phyloP scores from a whole-genome alignment of 768 basidiomycete species.

The Leccinum truebloodii region DNA sequence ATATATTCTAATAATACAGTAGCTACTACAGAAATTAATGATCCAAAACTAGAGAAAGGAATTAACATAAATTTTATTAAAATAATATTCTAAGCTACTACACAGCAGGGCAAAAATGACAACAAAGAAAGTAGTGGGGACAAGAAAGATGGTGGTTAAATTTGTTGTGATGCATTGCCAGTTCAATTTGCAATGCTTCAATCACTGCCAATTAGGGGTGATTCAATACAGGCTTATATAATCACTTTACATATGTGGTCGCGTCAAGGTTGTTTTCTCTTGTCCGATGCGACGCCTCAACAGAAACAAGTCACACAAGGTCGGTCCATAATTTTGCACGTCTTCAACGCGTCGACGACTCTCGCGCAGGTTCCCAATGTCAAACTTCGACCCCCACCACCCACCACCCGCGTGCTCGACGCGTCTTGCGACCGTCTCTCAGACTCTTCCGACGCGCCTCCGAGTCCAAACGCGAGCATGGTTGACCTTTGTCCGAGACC shows the following conservation, averaged over 20 bases:
- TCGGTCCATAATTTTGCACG: slow-evolving; percentile 15
- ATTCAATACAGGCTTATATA: neutral
- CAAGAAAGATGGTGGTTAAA: no score
- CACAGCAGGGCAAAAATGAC: no score
- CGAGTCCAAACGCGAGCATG: slow-evolving; percentile 45
- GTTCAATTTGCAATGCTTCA: no score
- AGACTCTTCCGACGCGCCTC: slow-evolving; percentile 49
- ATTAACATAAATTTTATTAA: no score
- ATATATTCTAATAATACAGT: no score
- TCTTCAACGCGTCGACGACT: neutral
- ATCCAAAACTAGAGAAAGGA: no score
- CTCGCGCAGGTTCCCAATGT: slow-evolving; percentile 74
- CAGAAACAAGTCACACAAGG: slow-evolving; percentile 59
- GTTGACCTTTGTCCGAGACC: slow-evolving; percentile 62
- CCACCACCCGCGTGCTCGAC: slow-evolving; percentile 27
- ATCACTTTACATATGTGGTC: neutral
- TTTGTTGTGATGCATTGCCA: no score
- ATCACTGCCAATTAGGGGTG: no score
- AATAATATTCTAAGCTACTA: no score
- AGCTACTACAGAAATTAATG: no score
- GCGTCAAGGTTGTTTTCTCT: neutral
- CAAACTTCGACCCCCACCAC: slow-evolving; percentile 68
- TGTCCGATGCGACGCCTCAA: slow-evolving; percentile 52
- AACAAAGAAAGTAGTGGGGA: no score
- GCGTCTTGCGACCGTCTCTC: slow-evolving; percentile 41